phyloP scores from a whole-genome alignment of 176 grass and related monocot species.

The Eragrostis curvula region DNA sequence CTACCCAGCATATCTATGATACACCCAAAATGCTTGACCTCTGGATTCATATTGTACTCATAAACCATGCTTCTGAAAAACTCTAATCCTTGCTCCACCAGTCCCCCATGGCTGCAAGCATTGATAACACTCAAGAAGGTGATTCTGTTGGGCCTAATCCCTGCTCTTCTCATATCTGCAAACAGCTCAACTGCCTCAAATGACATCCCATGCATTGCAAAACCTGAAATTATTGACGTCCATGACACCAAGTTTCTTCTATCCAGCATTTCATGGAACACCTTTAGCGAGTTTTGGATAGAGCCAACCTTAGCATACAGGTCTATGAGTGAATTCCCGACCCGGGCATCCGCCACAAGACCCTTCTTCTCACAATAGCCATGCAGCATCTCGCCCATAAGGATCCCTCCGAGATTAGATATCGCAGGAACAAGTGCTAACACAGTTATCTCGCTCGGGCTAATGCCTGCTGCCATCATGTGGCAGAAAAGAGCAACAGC shows the following conservation, averaged over 20 bases:
- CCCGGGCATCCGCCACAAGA: slow-evolving; percentile 41
- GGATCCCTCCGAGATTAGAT: slow-evolving; percentile 43
- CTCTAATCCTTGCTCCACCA: slow-evolving; percentile 64
- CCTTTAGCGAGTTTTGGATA: slow-evolving; percentile 44
- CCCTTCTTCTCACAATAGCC: slow-evolving; percentile 56
- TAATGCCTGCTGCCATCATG: slow-evolving; percentile 54
- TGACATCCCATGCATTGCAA: slow-evolving; percentile 63
- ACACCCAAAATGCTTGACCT: slow-evolving; percentile 76
- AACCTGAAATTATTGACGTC: slow-evolving; percentile 68
- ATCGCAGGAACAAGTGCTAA: slow-evolving; percentile 58
- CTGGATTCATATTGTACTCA: slow-evolving; percentile 59
- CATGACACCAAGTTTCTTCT: slow-evolving; percentile 73
- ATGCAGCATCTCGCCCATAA: slow-evolving; percentile 40
- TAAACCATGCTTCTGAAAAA: slow-evolving; percentile 72
- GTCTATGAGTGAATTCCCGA: slow-evolving; percentile 73
- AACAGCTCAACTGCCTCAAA: slow-evolving; percentile 52
- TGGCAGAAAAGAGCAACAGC: slow-evolving; percentile 46
- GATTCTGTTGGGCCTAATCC: slow-evolving; percentile 57
- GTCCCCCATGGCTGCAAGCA: slow-evolving; percentile 74
- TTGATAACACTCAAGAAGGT: slow-evolving; percentile 64
- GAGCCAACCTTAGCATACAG: slow-evolving; percentile 69
- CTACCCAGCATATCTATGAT: slow-evolving; percentile 77
- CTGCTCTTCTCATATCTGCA: slow-evolving; percentile 47
- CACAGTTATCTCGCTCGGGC: slow-evolving; percentile 60
- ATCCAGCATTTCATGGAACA: slow-evolving; percentile 48